Evolutionary conservation across 2,329 filamentous ascomycete species (phyloP).

Genomic region (Paracorniculantispora psalliotae): DNA sequence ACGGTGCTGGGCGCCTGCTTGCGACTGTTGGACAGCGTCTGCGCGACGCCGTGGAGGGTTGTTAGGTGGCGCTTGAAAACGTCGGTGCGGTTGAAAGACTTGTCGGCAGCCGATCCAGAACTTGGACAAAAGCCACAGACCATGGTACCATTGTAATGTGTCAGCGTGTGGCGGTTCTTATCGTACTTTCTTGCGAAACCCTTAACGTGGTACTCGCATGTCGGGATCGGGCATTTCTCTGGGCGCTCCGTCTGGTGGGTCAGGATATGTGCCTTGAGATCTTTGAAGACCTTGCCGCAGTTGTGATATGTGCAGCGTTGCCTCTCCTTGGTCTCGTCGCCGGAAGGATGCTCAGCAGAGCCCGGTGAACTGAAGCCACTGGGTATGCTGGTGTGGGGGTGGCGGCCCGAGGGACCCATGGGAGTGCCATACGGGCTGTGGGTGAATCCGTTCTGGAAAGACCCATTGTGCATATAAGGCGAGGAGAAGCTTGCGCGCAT

Average conservation of each 20-base stretch:
- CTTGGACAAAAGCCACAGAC: slow-evolving; percentile 92
- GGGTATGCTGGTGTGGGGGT: slow-evolving; percentile 64
- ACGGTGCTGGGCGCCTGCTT: slow-evolving; percentile 53
- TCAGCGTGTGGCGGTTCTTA: slow-evolving; percentile 90
- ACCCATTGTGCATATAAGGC: slow-evolving; percentile 55
- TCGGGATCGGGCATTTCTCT: slow-evolving; percentile 89
- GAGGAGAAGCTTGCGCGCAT: slow-evolving; percentile 56
- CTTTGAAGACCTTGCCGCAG: slow-evolving; percentile 83
- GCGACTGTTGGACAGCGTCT: slow-evolving; percentile 85
- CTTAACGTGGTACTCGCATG: slow-evolving; percentile 87
- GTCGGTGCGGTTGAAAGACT: slow-evolving; percentile 92
- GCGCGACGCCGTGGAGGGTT: slow-evolving; percentile 85
- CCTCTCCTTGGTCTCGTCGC: slow-evolving; percentile 61
- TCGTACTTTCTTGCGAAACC: slow-evolving; percentile 95
- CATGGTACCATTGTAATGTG: slow-evolving; percentile 97
- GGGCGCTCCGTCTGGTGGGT: slow-evolving; percentile 88
- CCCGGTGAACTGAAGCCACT: slow-evolving; percentile 65
- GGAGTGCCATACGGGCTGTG: slow-evolving; percentile 52
- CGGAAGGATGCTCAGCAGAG: slow-evolving; percentile 55
- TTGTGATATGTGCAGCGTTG: slow-evolving; percentile 75
- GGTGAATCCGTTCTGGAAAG: slow-evolving; percentile 46
- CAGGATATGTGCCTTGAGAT: slow-evolving; percentile 89
- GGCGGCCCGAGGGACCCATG: slow-evolving; percentile 44
- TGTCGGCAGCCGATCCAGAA: slow-evolving; percentile 81
- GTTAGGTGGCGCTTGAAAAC: slow-evolving; percentile 94